Conservation (phyloP, 352 stramenopile genomes). For the Phytophthora quininea region DNA sequence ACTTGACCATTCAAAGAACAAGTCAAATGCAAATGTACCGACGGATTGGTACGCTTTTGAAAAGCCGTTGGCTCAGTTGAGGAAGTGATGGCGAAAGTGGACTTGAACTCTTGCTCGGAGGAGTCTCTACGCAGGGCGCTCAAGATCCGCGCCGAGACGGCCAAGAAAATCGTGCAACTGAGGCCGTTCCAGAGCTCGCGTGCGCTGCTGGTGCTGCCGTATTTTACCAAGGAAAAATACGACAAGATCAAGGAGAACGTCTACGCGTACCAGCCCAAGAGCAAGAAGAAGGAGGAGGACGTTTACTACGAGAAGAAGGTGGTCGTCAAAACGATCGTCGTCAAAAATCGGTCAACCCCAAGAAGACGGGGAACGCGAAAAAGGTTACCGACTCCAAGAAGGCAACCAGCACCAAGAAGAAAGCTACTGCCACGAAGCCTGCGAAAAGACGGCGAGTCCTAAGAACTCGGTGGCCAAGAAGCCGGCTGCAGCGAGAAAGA, state of each 20-base stretch:
- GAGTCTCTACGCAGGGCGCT: background rate
- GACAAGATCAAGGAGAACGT: background rate
- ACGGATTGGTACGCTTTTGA: background rate
- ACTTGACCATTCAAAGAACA: background rate
- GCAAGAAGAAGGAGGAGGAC: conserved; percentile 2
- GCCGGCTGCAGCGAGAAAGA: background rate
- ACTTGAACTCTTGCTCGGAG: conserved; percentile 1
- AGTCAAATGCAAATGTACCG: background rate
- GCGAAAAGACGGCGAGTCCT: background rate
- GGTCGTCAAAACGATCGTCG: background rate
- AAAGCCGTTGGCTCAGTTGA: background rate
- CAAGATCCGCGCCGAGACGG: background rate
- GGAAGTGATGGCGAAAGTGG: background rate
- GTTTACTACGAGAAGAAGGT: conserved; percentile 1
- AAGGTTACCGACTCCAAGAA: background rate
- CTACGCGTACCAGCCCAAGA: background rate
- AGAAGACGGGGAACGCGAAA: background rate
- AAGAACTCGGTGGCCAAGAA: background rate
- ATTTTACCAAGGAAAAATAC: background rate
- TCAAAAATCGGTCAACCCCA: background rate
- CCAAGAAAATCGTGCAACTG: conserved; percentile 2
- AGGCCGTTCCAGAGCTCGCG: background rate
- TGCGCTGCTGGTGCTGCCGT: background rate
- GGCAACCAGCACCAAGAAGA: background rate
- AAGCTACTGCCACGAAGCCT: background rate